Percentiles rank a stretch among this genome's conserved stretches.
Evolutionary conservation across 2,329 filamentous ascomycete species (phyloP).

Genomic region (Apiospora kogelbergensis): DNA sequence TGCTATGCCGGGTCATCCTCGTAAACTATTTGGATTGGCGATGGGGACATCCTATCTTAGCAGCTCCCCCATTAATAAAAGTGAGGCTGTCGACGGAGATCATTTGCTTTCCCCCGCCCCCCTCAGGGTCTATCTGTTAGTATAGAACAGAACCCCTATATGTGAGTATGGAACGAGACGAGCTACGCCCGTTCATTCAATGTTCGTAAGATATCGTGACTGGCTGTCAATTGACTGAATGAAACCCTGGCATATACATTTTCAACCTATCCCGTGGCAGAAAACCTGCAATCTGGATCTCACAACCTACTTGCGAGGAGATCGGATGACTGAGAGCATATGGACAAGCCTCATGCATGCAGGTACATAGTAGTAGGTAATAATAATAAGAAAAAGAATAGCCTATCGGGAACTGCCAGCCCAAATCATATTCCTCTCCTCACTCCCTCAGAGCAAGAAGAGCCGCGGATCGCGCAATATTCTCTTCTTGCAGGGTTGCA

Average conservation of each 20-base stretch:
- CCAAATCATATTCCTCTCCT: neutral
- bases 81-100: constrained; percentile 4
- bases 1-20: neutral
- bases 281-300: neutral
- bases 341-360: neutral
- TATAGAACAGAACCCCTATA: neutral
- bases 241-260: neutral
- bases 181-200: neutral
- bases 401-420: neutral
- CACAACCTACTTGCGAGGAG: neutral
- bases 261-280: neutral
- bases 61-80: neutral
- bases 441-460: neutral
- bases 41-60: neutral
- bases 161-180: neutral
- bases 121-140: neutral
- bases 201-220: neutral
- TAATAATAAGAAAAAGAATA: neutral
- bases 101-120: neutral
- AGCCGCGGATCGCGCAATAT: too few species aligned
- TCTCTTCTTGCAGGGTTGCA: too few species aligned
- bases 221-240: neutral
- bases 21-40: neutral
- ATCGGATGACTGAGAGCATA: neutral
- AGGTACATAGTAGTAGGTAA: neutral